Base-by-base conservation (phyloP, 192 early-diverging fungal species). In the Umbelopsis sp. region DNA sequence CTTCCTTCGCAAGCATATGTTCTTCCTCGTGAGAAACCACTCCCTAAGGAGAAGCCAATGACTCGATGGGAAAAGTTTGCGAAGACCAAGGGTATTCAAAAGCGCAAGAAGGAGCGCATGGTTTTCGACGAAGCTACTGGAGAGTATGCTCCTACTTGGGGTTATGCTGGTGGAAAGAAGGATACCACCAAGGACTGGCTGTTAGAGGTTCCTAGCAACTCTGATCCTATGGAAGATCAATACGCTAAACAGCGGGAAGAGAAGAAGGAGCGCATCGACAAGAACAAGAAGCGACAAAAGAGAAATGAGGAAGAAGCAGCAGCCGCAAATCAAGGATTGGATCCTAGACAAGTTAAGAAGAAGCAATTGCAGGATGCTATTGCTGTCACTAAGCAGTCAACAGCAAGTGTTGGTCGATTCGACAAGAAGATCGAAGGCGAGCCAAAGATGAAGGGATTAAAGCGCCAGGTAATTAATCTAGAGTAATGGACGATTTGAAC, bases 1-100 rank as follows among this genome's bases (percentile, higher is more conserved):
- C 89, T 98, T 14, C 96, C 96, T 17, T 81, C 77, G 8, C 83
- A 85, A 6, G 84, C 76, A 22, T 89, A 89, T 0, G 73, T 81
- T 14, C 70, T 97, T 24, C 96, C 97, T 17, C 89, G 97, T 72
- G 96, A 96, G 65, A 96, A 98, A 80, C 93, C 94, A 14, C 72
- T 97, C 22, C 98, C 98, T 41, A 94, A 95, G 82, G 89, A 87
- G 36, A 95, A 95, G 77, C 86, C 92, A 14, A 78, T 88, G 83
- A 99, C 98, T 12, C 91, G 96, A 71, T 99, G 98, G 98, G 97
- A 99, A 82, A 94, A 93, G 87, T 99, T 99, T 82, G 98, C 98
- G 62, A 91, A 94, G 76, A 82, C 84, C 78, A 99, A 99, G 83
- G 96, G 96, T 17, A 98, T 99, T 80, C 86, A 91, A 78, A 91